Conservation (phyloP, 352 stramenopile species). For the Pythium periplocum region DNA sequence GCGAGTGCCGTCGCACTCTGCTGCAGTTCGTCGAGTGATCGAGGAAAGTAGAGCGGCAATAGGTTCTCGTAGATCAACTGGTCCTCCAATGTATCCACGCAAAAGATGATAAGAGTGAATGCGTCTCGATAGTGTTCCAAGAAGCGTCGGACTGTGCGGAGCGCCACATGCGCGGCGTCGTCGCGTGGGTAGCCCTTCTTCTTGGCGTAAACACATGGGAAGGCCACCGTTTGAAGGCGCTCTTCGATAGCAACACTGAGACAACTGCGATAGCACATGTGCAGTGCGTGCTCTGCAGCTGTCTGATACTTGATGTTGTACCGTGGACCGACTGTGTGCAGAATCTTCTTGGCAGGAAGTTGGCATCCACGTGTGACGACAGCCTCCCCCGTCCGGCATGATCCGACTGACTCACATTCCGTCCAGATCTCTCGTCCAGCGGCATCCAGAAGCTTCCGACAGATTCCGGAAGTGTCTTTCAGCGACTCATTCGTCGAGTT, state of each 20-base stretch:
- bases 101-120: constrained; percentile 65
- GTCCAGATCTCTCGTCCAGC: constrained; percentile 69
- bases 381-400: constrained; percentile 77
- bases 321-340: constrained; percentile 84
- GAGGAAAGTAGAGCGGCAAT: constrained; percentile 74
- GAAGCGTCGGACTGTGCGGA: constrained; percentile 64
- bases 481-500: constrained; percentile 79
- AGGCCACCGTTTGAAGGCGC: constrained; percentile 48
- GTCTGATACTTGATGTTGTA: constrained; percentile 77
- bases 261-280: constrained; percentile 70
- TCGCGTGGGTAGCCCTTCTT: constrained; percentile 75
- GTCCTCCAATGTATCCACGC: constrained; percentile 57
- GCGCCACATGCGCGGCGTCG: constrained; percentile 70
- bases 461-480: constrained; percentile 53
- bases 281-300: constrained; percentile 76
- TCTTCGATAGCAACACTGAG: constrained; percentile 68
- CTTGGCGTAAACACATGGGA: constrained; percentile 74
- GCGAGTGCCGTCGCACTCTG: constrained; percentile 23
- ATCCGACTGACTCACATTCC: constrained; percentile 51
- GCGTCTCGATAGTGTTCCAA: constrained; percentile 60
- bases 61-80: constrained; percentile 53
- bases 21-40: constrained; percentile 28
- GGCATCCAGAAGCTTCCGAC: constrained; percentile 55
- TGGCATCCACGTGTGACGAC: constrained; percentile 76
- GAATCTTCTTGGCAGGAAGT: constrained; percentile 51